phyloP scores from a whole-genome alignment of 768 basidiomycete genomes.

The Panus rudis region DNA sequence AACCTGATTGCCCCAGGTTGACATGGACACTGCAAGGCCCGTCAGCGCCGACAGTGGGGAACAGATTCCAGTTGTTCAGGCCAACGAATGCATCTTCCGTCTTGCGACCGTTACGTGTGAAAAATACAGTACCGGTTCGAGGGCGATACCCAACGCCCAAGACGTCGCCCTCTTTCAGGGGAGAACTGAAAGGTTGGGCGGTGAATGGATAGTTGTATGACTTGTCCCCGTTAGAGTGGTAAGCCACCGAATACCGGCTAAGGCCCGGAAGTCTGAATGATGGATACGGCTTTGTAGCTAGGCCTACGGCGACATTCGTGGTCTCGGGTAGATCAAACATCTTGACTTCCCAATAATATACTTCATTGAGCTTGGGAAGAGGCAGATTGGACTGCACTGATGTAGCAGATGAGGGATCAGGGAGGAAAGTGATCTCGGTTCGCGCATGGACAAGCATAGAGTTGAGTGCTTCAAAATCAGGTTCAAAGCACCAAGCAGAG shows the following conservation, averaged over 20 bases:
- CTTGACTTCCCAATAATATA: constrained; percentile 99
- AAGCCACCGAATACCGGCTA: constrained; percentile 84
- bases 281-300: constrained; percentile 97
- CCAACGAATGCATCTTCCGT: constrained; percentile 95
- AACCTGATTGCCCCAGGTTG: constrained; percentile 95
- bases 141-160: constrained; percentile 95
- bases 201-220: constrained; percentile 97
- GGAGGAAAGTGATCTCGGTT: constrained; percentile 96
- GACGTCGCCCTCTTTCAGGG: constrained; percentile 89
- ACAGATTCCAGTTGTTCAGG: constrained; percentile 85
- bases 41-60: constrained; percentile 95
- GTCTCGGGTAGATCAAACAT: constrained; percentile 92
- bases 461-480: constrained; percentile 92
- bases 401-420: constrained; percentile 90
- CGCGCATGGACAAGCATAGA: constrained; percentile 90
- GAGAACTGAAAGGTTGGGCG: constrained; percentile 71
- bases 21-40: constrained; percentile 96
- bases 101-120: constrained; percentile 95
- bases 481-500: constrained; percentile 98
- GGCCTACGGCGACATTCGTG: constrained; percentile 85
- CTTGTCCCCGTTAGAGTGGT: constrained; percentile 95
- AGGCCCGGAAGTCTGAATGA: constrained; percentile 87
- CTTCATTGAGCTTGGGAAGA: constrained; percentile 94
- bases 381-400: constrained; percentile 96
- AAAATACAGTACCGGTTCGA: constrained; percentile 96